phyloP scores from a whole-genome alignment of 2,329 filamentous ascomycete genomes.

The Hortaea sp. region DNA sequence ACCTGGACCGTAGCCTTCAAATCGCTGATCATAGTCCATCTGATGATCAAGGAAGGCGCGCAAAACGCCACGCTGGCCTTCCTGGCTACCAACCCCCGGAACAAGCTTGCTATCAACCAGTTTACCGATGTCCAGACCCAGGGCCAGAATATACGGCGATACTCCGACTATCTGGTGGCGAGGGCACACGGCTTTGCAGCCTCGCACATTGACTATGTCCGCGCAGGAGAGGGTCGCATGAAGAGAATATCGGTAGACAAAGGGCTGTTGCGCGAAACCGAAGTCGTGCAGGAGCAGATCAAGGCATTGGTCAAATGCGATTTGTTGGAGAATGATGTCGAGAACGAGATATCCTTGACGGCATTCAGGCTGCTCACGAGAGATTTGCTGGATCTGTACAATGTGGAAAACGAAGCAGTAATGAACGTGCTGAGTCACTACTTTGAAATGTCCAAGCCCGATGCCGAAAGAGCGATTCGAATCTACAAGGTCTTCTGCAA shows the following conservation, averaged over 20 bases:
- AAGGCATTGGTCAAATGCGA: constrained; percentile 79
- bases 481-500: constrained; percentile 89
- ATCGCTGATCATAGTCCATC: constrained; percentile 83
- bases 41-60: constrained; percentile 95
- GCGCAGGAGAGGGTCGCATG: constrained; percentile 68
- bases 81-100: constrained; percentile 65
- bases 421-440: constrained; percentile 96
- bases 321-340: constrained; percentile 74
- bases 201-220: constrained; percentile 83
- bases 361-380: constrained; percentile 86
- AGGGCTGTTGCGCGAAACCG: constrained; percentile 82
- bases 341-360: constrained; percentile 93
- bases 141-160: constrained; percentile 86
- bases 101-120: constrained; percentile 74
- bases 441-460: constrained; percentile 92
- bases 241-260: constrained; percentile 85
- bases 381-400: constrained; percentile 81
- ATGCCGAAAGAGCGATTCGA: constrained; percentile 81
- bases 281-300: constrained; percentile 81
- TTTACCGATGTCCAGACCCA: constrained; percentile 95
- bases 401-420: constrained; percentile 90
- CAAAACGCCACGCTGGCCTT: constrained; percentile 80
- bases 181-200: constrained; percentile 73
- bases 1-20: constrained; percentile 99
- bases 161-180: constrained; percentile 76